A percentile compares a stretch with the other conserved stretches of the same genome.
Evolutionary conservation across 1,284 basidiomycete species (phyloP).

Genomic region (Pyrrhoderma noxium): DNA sequence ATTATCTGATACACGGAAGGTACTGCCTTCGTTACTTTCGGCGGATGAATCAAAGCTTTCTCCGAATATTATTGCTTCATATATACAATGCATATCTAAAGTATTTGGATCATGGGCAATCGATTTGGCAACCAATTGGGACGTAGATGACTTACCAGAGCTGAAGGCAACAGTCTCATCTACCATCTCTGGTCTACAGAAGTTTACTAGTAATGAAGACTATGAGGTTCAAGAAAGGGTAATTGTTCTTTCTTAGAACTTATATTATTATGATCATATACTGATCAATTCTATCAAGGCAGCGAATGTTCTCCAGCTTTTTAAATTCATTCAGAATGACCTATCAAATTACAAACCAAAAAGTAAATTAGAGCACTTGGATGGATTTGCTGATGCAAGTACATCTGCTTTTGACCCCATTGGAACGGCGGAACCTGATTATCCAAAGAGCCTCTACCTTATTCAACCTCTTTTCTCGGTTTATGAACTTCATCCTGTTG

Average conservation of each 20-base stretch:
- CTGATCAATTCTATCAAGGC: constrained; percentile 40
- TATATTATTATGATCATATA: not conserved
- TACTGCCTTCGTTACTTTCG: constrained; percentile 63
- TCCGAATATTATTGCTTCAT: constrained; percentile 62
- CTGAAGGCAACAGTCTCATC: constrained; percentile 55
- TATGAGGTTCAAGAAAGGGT: constrained; percentile 91
- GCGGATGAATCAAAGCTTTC: constrained; percentile 46
- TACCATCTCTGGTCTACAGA: constrained; percentile 48
- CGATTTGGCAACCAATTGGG: constrained; percentile 70
- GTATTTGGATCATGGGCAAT: constrained; percentile 83
- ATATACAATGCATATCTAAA: constrained; percentile 80
- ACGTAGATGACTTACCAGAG: constrained; percentile 55
- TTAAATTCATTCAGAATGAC: constrained; percentile 77
- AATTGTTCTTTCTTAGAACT: constrained; percentile 26
- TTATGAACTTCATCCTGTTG: constrained; percentile 86
- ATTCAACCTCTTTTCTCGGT: constrained; percentile 75
- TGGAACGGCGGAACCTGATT: constrained; percentile 39
- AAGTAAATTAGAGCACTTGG: constrained; percentile 26
- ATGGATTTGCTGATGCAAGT: constrained; percentile 32
- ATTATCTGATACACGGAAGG: constrained; percentile 60
- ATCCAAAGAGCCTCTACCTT: constrained; percentile 86
- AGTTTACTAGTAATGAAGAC: constrained; percentile 52
- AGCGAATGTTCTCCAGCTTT: constrained; percentile 72
- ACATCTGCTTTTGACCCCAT: constrained; percentile 32
- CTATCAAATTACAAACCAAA: constrained; percentile 52